phyloP scores from a whole-genome alignment of 352 stramenopile species.

The Blastocystis sp. region DNA sequence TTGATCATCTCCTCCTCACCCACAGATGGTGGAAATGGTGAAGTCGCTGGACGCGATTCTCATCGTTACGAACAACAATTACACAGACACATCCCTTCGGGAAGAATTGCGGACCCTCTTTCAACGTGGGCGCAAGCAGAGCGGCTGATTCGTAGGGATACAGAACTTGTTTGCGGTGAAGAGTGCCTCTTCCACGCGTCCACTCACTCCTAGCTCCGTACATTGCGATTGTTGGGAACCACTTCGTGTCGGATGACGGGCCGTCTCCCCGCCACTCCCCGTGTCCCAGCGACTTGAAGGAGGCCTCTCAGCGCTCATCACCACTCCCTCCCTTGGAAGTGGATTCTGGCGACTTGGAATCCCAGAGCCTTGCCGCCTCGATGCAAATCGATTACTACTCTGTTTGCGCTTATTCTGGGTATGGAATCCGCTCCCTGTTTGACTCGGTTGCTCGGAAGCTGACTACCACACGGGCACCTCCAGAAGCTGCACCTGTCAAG shows the following conservation, averaged over 20 bases:
- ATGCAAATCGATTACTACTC: constrained; percentile 17
- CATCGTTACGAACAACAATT: constrained; percentile 5
- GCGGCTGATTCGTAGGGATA: too few relatives aligned
- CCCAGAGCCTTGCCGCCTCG: neutral
- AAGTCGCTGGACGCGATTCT: constrained; percentile 28
- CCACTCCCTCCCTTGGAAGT: neutral
- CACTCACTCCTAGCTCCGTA: constrained; percentile 12
- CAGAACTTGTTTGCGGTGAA: neutral
- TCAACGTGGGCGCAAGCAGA: neutral
- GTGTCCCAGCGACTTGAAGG: neutral
- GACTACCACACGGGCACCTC: too few relatives aligned
- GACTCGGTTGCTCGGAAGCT: too few relatives aligned
- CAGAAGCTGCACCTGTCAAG: too few relatives aligned
- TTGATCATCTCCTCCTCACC: neutral
- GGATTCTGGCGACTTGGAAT: neutral
- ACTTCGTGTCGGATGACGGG: neutral
- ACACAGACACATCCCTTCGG: neutral
- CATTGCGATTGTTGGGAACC: constrained; percentile 18
- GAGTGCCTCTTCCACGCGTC: neutral
- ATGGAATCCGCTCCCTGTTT: too few relatives aligned
- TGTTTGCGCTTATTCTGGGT: too few relatives aligned
- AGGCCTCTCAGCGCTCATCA: neutral
- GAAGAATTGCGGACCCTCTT: neutral
- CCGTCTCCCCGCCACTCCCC: neutral
- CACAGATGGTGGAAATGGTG: neutral